Conservation (phyloP, 2,329 filamentous ascomycete species). For the Paramyrothecium roridum region DNA sequence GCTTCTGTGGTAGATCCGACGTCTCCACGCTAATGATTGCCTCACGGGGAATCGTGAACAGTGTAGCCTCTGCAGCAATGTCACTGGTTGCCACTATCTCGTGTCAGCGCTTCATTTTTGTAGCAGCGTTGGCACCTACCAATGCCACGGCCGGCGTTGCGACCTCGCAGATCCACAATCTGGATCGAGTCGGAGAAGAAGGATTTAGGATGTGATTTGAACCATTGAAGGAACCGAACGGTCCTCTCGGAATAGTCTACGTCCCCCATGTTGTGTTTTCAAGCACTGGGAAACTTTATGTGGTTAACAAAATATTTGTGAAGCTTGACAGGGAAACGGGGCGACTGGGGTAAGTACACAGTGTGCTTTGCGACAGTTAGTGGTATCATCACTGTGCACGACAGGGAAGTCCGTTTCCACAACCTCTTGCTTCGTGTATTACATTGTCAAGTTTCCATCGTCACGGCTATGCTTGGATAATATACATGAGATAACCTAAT, state of each 20-base stretch:
- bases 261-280: background rate
- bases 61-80: slow-evolving; percentile 69
- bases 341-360: background rate
- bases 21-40: slow-evolving; percentile 71
- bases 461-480: too few species aligned
- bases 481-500: background rate
- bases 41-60: slow-evolving; percentile 75
- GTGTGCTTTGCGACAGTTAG: background rate
- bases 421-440: too few species aligned
- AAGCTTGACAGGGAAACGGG: background rate
- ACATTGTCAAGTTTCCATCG: too few species aligned
- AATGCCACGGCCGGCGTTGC: slow-evolving; percentile 53
- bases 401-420: too few species aligned
- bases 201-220: slow-evolving; percentile 46
- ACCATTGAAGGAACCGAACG: slow-evolving; percentile 50
- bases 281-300: background rate
- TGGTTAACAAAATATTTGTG: background rate
- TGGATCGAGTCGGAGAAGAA: slow-evolving; percentile 50
- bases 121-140: slow-evolving; percentile 29
- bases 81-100: slow-evolving; percentile 69
- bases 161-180: slow-evolving; percentile 48
- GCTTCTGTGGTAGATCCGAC: slow-evolving; percentile 60
- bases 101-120: background rate
- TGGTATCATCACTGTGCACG: too few species aligned
- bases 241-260: slow-evolving; percentile 40